These are phyloP conservation scores for Purpureocillium lavendulum DNA, from an alignment of 2,329 filamentous ascomycete species.

Conservation along the genomic window DNA sequence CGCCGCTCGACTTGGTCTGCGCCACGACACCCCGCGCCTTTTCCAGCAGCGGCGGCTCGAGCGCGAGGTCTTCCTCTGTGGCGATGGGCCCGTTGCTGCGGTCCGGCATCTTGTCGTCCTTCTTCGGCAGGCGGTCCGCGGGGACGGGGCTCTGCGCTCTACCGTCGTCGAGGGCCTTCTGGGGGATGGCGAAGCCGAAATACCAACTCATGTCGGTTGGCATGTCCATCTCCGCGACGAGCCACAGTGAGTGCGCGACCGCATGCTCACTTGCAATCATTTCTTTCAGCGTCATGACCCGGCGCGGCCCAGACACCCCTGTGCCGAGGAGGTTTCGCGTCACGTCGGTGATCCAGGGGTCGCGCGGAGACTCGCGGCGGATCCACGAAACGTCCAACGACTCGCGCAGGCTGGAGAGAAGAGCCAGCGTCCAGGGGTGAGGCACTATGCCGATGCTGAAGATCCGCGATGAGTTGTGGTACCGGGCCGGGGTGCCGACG, in stretches of 20 bases:
- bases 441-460: constrained; percentile 85
- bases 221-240: constrained; percentile 59
- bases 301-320: constrained; percentile 49
- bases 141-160: constrained; percentile 15
- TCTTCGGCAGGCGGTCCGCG: constrained; percentile 11
- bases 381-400: constrained; percentile 57
- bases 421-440: constrained; percentile 78
- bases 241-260: constrained; percentile 64
- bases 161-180: constrained; percentile 35
- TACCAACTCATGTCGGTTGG: constrained; percentile 77
- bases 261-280: constrained; percentile 63
- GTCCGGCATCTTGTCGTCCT: constrained; percentile 15
- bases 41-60: constrained; percentile 46
- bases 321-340: constrained; percentile 62
- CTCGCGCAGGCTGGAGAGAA: constrained; percentile 54
- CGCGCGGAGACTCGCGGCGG: constrained; percentile 59
- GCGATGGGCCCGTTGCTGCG: constrained; percentile 40
- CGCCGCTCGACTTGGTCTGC: constrained; percentile 32
- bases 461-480: constrained; percentile 60
- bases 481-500: constrained; percentile 57
- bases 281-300: constrained; percentile 72
- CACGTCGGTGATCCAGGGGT: constrained; percentile 67
- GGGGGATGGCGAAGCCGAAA: constrained; percentile 77
- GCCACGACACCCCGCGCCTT: constrained; percentile 40
- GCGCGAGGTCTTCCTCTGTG: constrained; percentile 40